Evolutionary conservation across 176 grass and related monocot species (phyloP).

Genomic region (Avena insularis): DNA sequence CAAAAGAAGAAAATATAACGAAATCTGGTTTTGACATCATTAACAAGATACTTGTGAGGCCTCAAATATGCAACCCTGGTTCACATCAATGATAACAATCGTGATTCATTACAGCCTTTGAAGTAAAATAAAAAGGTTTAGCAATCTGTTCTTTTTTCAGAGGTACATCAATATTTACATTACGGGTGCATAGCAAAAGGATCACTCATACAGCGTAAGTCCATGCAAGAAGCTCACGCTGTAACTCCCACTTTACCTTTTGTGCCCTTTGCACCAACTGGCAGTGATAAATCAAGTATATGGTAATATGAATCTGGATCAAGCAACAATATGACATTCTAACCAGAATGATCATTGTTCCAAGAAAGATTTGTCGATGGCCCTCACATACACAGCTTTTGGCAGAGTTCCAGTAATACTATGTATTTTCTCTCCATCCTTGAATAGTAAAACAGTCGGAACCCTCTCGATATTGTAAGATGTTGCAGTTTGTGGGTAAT

Average conservation of each 20-base stretch:
- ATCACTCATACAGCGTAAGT: neutral
- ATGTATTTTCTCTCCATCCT: slow-evolving; percentile 79
- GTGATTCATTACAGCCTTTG: slow-evolving; percentile 29
- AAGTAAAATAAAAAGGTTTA: slow-evolving; percentile 23
- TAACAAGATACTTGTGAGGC: slow-evolving; percentile 14
- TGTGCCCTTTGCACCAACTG: neutral
- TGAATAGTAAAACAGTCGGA: slow-evolving; percentile 89
- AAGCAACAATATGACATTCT: slow-evolving; percentile 23
- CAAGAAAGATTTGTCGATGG: slow-evolving; percentile 77
- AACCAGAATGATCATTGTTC: slow-evolving; percentile 48
- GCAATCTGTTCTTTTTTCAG: neutral
- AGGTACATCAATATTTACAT: slow-evolving; percentile 51
- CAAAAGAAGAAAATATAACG: slow-evolving; percentile 2
- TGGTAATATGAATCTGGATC: slow-evolving; percentile 28
- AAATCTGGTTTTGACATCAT: slow-evolving; percentile 22
- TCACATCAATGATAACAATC: slow-evolving; percentile 33
- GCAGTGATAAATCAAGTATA: slow-evolving; percentile 31
- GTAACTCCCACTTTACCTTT: slow-evolving; percentile 45
- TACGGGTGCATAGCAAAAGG: slow-evolving; percentile 36
- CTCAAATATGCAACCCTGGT: slow-evolving; percentile 46
- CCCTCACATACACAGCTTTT: slow-evolving; percentile 77
- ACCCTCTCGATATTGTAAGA: slow-evolving; percentile 65
- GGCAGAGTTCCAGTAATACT: slow-evolving; percentile 90
- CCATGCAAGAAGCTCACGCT: slow-evolving; percentile 22
- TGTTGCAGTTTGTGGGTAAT: slow-evolving; percentile 69